These are phyloP conservation scores for Zelopaecilomyces penicillatus DNA, from an alignment of 2,329 filamentous ascomycete genomes.

Conservation along the genomic window DNA sequence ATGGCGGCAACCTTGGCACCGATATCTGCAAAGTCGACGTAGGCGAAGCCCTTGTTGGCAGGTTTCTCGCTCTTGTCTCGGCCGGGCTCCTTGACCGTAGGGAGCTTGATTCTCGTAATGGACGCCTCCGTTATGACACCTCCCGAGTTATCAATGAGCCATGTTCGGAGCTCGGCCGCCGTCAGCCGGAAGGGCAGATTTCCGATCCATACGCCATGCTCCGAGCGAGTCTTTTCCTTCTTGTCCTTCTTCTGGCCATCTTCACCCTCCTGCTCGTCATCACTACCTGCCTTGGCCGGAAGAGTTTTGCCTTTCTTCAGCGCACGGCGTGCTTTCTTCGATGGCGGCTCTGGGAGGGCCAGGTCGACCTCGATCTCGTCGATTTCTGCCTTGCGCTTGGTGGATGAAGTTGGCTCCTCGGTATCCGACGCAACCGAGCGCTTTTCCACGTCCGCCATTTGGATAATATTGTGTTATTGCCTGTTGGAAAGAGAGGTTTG, in stretches of 20 bases:
- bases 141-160: conserved; percentile 66
- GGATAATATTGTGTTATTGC: no score
- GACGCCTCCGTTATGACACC: conserved; percentile 56
- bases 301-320: conserved; percentile 73
- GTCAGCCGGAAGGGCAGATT: conserved; percentile 83
- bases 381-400: conserved; percentile 61
- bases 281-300: conserved; percentile 32
- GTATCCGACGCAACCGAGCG: conserved; percentile 3
- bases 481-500: neutral
- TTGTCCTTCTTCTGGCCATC: conserved; percentile 31
- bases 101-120: conserved; percentile 81
- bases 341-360: conserved; percentile 81
- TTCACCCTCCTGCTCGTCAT: conserved; percentile 25
- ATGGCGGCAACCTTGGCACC: conserved; percentile 68
- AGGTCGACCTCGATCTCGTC: conserved; percentile 86
- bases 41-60: conserved; percentile 89
- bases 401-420: conserved; percentile 13
- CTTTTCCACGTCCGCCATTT: conserved; percentile 11
- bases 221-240: conserved; percentile 54
- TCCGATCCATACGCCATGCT: conserved; percentile 89
- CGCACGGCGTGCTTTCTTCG: conserved; percentile 83
- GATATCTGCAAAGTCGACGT: conserved; percentile 77
- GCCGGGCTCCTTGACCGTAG: conserved; percentile 46
- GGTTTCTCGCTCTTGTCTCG: conserved; percentile 25
- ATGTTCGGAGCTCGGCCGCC: conserved; percentile 64